Evolutionary conservation across 179 eudicot genomes (phyloP).

Genomic region (Silene vulgaris): DNA sequence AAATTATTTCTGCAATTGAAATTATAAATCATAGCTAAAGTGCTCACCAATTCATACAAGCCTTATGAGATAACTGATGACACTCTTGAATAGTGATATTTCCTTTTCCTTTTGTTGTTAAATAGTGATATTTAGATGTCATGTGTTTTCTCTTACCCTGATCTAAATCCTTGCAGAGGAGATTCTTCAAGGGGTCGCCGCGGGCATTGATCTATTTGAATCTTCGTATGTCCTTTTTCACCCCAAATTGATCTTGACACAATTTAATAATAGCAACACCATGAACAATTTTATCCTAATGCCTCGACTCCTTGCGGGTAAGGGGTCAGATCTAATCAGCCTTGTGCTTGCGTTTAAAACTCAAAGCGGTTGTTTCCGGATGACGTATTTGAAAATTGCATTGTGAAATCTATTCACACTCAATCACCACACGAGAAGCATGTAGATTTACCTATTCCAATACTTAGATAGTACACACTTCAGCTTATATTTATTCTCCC

Average conservation of each 20-base stretch:
- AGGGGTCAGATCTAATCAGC: too few species aligned
- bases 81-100: not conserved
- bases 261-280: too few species aligned
- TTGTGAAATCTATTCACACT: too few species aligned
- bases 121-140: too few species aligned
- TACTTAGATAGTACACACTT: not conserved
- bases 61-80: not conserved
- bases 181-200: constrained; percentile 74
- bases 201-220: constrained; percentile 78
- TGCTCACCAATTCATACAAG: not conserved
- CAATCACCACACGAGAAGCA: too few species aligned
- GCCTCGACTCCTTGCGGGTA: too few species aligned
- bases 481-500: not conserved
- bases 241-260: constrained; percentile 5
- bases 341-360: too few species aligned
- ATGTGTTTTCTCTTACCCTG: not conserved
- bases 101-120: not conserved
- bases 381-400: too few species aligned
- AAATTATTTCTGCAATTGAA: not conserved
- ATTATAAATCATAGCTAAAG: not conserved
- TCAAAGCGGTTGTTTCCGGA: too few species aligned
- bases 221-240: constrained; percentile 49
- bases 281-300: too few species aligned
- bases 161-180: constrained; percentile 43
- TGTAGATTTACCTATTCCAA: too few species aligned